Base-by-base conservation (phyloP, 441 rosid genomes). In the Populus hybrid region DNA sequence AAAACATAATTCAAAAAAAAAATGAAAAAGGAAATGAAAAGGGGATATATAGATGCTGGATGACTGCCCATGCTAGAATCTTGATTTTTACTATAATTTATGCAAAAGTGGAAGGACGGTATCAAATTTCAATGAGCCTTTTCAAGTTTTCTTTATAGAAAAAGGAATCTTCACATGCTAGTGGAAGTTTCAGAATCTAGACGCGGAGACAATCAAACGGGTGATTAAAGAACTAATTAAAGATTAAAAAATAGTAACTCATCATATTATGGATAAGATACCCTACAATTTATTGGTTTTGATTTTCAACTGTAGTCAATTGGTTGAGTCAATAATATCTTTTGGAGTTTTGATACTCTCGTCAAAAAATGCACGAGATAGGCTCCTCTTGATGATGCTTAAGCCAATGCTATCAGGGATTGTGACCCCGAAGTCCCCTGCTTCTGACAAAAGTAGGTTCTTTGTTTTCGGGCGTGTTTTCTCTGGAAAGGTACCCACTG, bases 351-450 rank as follows among this genome's bases (percentile, higher is more conserved):
- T 4, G 57, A 46, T 46, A 14, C 20, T 46, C 57, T 5, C 14
- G 1, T 12, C 57, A 46, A 5, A 46, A 14, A 46, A 46, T 46
- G 20, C 57, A 46, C 57, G 57, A 46, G 20, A 46, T 14, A 87
- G 85, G 92, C 87, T 46, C 92, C 92, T 34, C 84, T 84, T 38
- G 92, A 89, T 57, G 92, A 89, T 84, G 73, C 38, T 10, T 87
- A 87, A 67, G 90, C 92, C 11, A 86, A 34, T 78, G 92, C 89
- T 35, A 87, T 89, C 63, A 84, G 89, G 76, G 81, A 78, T 80
- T 89, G 90, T 82, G 92, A 89, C 64, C 88, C 90, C 1, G 85
- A 87, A 0, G 92, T 88, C 14, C 92, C 91, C 90, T 16, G 90
- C 91, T 2, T 85, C 91, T 42, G 90, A 89, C 59, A 87, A 87